Evolutionary conservation across 495 filamentous ascomycete genomes (phyloP).

Genomic region (Podospora sp.): DNA sequence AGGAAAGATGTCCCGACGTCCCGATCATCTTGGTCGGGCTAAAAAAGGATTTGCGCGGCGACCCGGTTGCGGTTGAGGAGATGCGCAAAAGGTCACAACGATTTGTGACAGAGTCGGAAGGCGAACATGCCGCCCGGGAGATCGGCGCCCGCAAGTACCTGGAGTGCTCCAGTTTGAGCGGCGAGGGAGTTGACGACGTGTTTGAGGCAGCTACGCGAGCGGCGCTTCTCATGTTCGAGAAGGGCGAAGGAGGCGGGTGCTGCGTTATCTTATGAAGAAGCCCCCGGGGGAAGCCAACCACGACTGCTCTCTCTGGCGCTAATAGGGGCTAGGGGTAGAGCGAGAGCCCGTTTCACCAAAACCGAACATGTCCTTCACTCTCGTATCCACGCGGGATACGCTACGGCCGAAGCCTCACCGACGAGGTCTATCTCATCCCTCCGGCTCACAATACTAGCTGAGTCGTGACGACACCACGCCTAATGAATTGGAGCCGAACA

Average conservation of each 20-base stretch:
- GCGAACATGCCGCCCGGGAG: conserved; percentile 75
- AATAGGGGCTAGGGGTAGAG: not conserved
- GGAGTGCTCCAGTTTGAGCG: conserved; percentile 95
- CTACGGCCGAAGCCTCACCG: not conserved
- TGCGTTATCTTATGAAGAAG: conserved; percentile 83
- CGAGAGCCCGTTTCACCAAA: not conserved
- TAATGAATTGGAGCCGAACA: not conserved
- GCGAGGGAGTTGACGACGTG: conserved; percentile 97
- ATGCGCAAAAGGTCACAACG: conserved; percentile 92
- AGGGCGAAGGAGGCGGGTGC: conserved; percentile 78
- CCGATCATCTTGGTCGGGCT: conserved; percentile 96
- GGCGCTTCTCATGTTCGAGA: conserved; percentile 90
- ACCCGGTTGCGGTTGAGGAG: conserved; percentile 91
- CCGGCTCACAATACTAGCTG: not conserved
- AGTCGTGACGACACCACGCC: not conserved
- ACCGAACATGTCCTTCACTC: not conserved
- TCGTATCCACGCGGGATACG: not conserved
- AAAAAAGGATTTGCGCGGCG: conserved; percentile 96
- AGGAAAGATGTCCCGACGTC: conserved; percentile 88
- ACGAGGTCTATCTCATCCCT: not conserved
- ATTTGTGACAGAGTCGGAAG: conserved; percentile 81
- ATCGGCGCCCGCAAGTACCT: conserved; percentile 95
- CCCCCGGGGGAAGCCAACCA: not conserved
- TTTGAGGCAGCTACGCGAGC: conserved; percentile 97
- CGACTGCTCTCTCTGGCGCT: not conserved